Evolutionary conservation across 179 eudicot genomes (phyloP), one percentile per base, ranked within the genome.

Genomic region (Amaranthus tricolor): DNA sequence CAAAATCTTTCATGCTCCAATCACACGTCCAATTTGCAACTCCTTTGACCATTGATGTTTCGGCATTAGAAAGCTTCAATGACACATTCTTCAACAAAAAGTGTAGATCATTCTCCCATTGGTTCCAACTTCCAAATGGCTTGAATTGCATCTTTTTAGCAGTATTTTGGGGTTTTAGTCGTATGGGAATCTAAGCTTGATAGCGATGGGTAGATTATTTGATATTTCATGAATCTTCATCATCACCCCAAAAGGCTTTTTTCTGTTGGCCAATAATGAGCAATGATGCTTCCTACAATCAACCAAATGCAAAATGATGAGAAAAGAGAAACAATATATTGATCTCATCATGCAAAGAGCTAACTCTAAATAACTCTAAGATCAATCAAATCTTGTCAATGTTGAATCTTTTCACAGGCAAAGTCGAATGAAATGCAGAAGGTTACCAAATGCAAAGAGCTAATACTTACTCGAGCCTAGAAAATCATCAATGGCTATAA

Each of bases 251-350:
- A 10, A 49, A 11, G 52, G 5, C 14, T 55, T 66, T 66, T 40
- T 66, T 66, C 40, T 40, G 40, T 17, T 66, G 56, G 55, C 54
- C 55, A 17, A 66, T 66, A 54, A 66, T 66, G 8, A 66, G 70
- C 70, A 66, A 19, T 16, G 70, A 66, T 48, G 70, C 70, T 45
- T 66, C 40, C 70, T 66, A 19, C 48, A 66, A 66, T 15, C 54
- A 66, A 49, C 40, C 70, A 66, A 49, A 66, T 49, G 55, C 55
- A 48, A 55, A 66, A 47, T n/a, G 3, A 66, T 48, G 13, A 66
- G 55, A 66, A 9, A 66, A n/a, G 6, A 60, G 13, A 6, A 21
- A 6, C 7, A 60, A 4, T 21, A 8, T 9, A 19, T 19, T 5
- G 10, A 7, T 6, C 10, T n/a, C 10, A 8, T n/a, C 8, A 60